A percentile compares a stretch with the other conserved stretches of the same genome.
These are phyloP conservation scores for Aspergillus sp. DNA, from an alignment of 2,329 filamentous ascomycete genomes.

Conservation along the genomic window DNA sequence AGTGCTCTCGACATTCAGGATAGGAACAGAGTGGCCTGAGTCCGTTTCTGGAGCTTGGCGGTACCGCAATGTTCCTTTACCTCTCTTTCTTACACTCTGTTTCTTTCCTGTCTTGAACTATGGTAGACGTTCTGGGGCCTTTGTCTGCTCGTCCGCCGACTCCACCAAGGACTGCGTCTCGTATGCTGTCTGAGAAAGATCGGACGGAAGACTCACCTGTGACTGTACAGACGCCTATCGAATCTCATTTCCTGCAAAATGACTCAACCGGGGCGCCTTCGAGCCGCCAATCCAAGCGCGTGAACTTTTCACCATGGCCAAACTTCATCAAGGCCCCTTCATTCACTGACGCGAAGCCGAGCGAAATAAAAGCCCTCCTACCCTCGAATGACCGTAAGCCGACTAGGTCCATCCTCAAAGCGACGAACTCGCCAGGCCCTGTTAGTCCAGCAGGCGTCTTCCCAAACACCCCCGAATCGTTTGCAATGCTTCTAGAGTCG, in stretches of 20 bases:
- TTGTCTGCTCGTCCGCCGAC: conserved; percentile 56
- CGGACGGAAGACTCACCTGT: conserved; percentile 36
- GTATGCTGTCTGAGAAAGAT: conserved; percentile 34
- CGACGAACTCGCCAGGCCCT: conserved; percentile 45
- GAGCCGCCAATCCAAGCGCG: conserved; percentile 53
- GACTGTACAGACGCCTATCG: conserved; percentile 39
- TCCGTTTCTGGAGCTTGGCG: conserved; percentile 9
- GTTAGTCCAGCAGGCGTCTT: conserved; percentile 45
- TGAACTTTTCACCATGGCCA: conserved; percentile 62
- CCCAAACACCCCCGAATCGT: conserved; percentile 55
- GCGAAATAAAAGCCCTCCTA: conserved; percentile 40
- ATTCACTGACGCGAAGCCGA: conserved; percentile 29
- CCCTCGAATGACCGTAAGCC: conserved; percentile 55
- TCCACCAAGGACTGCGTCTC: conserved; percentile 49
- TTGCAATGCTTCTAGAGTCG: conserved; percentile 81
- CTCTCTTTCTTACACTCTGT: conserved; percentile 17
- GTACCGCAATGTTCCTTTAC: conserved; percentile 30
- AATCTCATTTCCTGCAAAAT: conserved; percentile 44
- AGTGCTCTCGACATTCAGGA: conserved; percentile 11
- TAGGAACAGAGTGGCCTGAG: conserved; percentile 22
- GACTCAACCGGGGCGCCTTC: conserved; percentile 35
- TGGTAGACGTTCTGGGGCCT: conserved; percentile 47
- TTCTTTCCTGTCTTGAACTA: conserved; percentile 29
- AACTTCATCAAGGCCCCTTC: conserved; percentile 53
- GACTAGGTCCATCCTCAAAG: conserved; percentile 80